These are phyloP conservation scores for Boletellus emodensis DNA, from an alignment of 768 basidiomycete genomes.

Conservation along the genomic window DNA sequence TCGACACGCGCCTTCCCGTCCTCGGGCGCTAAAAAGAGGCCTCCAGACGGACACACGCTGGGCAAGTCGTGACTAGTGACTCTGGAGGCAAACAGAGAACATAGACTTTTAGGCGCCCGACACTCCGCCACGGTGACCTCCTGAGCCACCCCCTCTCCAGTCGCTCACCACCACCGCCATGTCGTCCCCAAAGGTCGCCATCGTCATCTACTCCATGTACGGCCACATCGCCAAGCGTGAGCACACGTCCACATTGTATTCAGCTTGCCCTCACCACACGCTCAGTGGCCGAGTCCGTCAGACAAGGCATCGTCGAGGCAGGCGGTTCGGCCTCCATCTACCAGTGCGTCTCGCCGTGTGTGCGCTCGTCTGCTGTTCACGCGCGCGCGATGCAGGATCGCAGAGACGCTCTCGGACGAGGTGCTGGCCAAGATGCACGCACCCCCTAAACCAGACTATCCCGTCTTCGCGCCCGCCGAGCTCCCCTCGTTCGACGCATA, in stretches of 20 bases:
- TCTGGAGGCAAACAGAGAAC: too few relatives aligned
- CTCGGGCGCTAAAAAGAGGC: too few relatives aligned
- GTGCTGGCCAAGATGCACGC: constrained; percentile 68
- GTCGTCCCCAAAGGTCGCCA: constrained; percentile 57
- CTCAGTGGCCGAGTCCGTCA: constrained; percentile 57
- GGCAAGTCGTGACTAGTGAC: too few relatives aligned
- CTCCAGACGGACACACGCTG: too few relatives aligned
- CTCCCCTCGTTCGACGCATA: constrained; percentile 65
- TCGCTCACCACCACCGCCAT: constrained; percentile 26
- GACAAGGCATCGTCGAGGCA: constrained; percentile 42
- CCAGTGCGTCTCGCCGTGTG: constrained; percentile 40
- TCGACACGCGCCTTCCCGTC: too few relatives aligned
- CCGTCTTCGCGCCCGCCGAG: constrained; percentile 53
- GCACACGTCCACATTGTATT: constrained; percentile 19
- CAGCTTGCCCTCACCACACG: constrained; percentile 3
- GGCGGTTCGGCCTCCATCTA: constrained; percentile 51
- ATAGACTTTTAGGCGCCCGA: too few relatives aligned
- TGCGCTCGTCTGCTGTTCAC: not conserved
- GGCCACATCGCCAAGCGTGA: constrained; percentile 67
- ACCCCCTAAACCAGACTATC: constrained; percentile 67
- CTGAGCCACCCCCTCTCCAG: too few relatives aligned
- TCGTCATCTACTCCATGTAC: constrained; percentile 71
- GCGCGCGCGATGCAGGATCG: constrained; percentile 43
- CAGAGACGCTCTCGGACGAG: constrained; percentile 74
- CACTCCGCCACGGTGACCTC: too few relatives aligned